Percentiles rank a stretch among this genome's conserved stretches.
phyloP scores from a whole-genome alignment of 352 stramenopile genomes.

The Phytopythium chamaehyphon region DNA sequence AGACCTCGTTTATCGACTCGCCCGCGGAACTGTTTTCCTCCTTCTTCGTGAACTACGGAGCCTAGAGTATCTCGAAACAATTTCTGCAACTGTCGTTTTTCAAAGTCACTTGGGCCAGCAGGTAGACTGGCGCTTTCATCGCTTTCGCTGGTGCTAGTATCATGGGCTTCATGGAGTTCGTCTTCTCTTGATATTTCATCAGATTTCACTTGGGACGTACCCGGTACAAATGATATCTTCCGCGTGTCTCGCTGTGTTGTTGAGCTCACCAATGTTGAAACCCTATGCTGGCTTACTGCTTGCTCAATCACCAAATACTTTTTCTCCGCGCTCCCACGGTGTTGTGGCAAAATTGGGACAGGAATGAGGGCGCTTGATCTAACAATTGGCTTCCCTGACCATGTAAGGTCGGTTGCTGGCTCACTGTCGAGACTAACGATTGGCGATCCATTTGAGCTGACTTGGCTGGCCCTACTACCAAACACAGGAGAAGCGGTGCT shows the following conservation, averaged over 20 bases:
- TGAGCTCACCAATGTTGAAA: no score
- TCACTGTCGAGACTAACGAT: no score
- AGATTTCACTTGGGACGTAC: neutral
- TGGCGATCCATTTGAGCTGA: no score
- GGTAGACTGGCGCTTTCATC: neutral
- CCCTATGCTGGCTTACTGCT: neutral
- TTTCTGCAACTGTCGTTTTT: constrained; percentile 17
- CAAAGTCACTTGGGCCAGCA: constrained; percentile 7
- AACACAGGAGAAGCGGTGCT: no score
- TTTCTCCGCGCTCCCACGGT: neutral
- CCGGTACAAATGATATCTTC: no score
- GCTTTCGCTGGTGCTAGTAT: neutral
- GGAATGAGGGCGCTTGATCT: neutral
- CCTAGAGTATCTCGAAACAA: constrained; percentile 22
- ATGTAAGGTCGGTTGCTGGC: no score
- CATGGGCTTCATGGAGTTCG: neutral
- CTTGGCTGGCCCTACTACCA: no score
- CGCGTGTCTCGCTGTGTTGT: no score
- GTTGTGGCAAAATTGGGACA: neutral
- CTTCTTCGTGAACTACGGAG: constrained; percentile 35
- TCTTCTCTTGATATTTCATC: neutral
- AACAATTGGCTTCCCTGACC: no score
- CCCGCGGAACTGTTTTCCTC: constrained; percentile 33
- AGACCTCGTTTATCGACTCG: constrained; percentile 53
- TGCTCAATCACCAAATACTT: neutral